Conservation (phyloP, 2,329 filamentous ascomycete species). For the Pseudogymnoascus sp. region DNA sequence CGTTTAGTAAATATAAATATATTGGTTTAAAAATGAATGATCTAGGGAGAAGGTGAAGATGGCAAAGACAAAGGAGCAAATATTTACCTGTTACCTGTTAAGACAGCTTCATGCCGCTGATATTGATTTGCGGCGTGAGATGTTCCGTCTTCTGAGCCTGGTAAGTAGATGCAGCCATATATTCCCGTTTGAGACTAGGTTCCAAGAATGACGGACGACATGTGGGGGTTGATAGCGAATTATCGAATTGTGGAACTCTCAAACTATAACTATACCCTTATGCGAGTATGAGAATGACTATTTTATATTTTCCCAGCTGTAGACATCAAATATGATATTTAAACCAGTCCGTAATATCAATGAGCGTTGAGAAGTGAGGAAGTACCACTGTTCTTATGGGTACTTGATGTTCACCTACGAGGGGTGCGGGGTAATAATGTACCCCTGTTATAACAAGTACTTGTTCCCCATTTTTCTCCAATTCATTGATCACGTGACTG, state of each 20-base stretch:
- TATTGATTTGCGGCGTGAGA: slow-evolving; percentile 4
- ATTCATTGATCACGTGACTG: not conserved
- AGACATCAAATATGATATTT: not conserved
- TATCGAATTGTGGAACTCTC: not conserved
- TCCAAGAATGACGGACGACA: not conserved
- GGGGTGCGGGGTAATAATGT: not conserved
- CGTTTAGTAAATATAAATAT: slow-evolving; percentile 16
- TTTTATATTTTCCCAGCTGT: not conserved
- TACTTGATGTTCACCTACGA: not conserved
- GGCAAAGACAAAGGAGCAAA: slow-evolving; percentile 2
- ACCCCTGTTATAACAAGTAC: not conserved
- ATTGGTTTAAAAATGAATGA: not conserved
- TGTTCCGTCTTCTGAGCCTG: slow-evolving; percentile 4
- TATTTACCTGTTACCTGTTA: not conserved
- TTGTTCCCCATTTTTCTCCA: not conserved
- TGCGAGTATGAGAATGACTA: not conserved
- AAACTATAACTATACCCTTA: not conserved
- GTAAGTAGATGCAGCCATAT: slow-evolving; percentile 1
- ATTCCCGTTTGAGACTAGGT: slow-evolving; percentile 4
- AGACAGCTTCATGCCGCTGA: not conserved
- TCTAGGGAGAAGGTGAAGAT: slow-evolving; percentile 10
- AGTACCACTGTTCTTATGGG: not conserved
- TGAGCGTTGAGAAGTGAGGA: not conserved
- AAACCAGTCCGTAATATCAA: not conserved
- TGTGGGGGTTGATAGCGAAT: not conserved